phyloP scores from a whole-genome alignment of 768 basidiomycete genomes.

The Kwoniella sp. region DNA sequence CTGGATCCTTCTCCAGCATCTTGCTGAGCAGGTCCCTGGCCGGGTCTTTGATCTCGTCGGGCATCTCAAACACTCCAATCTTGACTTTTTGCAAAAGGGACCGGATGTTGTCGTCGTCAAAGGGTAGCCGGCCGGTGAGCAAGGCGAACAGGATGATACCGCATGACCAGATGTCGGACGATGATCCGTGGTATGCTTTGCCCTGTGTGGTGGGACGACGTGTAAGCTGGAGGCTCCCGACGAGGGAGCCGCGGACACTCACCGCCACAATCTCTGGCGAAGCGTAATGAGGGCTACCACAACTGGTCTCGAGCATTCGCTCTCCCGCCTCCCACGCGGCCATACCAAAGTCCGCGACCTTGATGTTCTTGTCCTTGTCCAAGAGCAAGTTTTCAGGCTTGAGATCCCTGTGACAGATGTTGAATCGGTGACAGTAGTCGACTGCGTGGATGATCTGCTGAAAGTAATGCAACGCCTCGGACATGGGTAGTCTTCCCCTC shows the following conservation, averaged over 20 bases:
- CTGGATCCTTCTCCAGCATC: conserved; percentile 75
- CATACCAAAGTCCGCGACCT: conserved; percentile 97
- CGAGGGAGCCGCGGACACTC: conserved; percentile 8
- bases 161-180: conserved; percentile 96
- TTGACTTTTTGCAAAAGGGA: conserved; percentile 77
- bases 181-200: conserved; percentile 72
- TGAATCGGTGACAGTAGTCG: conserved; percentile 89
- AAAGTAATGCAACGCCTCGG: conserved; percentile 79
- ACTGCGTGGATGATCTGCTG: conserved; percentile 89
- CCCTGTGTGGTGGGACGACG: conserved; percentile 54
- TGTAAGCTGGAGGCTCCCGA: no score
- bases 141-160: conserved; percentile 88
- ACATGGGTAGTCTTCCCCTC: conserved; percentile 64
- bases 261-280: conserved; percentile 77
- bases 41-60: conserved; percentile 61
- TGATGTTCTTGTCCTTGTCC: conserved; percentile 77
- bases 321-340: conserved; percentile 75
- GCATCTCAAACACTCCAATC: conserved; percentile 68
- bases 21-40: conserved; percentile 72
- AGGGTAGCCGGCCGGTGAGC: conserved; percentile 81
- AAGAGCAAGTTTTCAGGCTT: conserved; percentile 92
- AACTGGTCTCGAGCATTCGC: conserved; percentile 70
- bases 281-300: conserved; percentile 92
- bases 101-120: conserved; percentile 80
- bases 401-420: conserved; percentile 87